A percentile compares a stretch with the other conserved stretches of the same genome.
Evolutionary conservation across 1,284 basidiomycete genomes (phyloP).

Genomic region (Boletus hoseneyae): DNA sequence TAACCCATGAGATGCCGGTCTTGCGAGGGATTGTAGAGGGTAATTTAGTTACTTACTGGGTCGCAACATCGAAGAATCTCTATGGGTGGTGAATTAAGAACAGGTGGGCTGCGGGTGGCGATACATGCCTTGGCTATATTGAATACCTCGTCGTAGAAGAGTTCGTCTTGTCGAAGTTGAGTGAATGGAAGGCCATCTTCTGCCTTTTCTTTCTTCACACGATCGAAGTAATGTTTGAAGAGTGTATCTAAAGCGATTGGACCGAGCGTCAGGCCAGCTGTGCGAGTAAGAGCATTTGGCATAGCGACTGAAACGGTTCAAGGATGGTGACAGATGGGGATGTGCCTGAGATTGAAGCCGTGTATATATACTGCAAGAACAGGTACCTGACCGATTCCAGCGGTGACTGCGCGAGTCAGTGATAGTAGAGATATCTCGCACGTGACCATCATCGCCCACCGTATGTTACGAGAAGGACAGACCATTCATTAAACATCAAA

Average conservation of each 20-base stretch:
- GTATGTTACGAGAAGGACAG: no score
- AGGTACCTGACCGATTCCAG: background rate
- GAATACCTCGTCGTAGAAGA: slow-evolving; percentile 83
- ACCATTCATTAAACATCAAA: no score
- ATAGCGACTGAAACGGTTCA: slow-evolving; percentile 16
- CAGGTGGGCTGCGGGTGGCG: background rate
- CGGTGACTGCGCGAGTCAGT: no score
- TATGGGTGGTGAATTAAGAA: slow-evolving; percentile 24
- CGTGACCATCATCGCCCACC: no score
- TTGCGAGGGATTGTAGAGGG: background rate
- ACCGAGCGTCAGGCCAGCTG: slow-evolving; percentile 62
- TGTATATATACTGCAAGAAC: background rate
- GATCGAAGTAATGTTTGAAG: slow-evolving; percentile 79
- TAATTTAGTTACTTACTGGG: slow-evolving; percentile 39
- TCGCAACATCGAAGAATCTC: slow-evolving; percentile 60
- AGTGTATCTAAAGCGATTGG: slow-evolving; percentile 77
- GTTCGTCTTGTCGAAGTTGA: slow-evolving; percentile 65
- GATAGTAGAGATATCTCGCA: no score
- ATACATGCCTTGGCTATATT: slow-evolving; percentile 69
- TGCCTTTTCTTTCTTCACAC: slow-evolving; percentile 46
- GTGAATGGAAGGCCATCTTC: slow-evolving; percentile 29
- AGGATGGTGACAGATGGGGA: background rate
- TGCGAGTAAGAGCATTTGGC: slow-evolving; percentile 54
- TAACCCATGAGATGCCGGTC: slow-evolving; percentile 1
- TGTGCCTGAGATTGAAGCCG: no score